A percentile compares a stretch with the other conserved stretches of the same genome.
These are phyloP conservation scores for Perkinsus marinus DNA, from an alignment of 169 alveolate genomes.

Conservation along the genomic window DNA sequence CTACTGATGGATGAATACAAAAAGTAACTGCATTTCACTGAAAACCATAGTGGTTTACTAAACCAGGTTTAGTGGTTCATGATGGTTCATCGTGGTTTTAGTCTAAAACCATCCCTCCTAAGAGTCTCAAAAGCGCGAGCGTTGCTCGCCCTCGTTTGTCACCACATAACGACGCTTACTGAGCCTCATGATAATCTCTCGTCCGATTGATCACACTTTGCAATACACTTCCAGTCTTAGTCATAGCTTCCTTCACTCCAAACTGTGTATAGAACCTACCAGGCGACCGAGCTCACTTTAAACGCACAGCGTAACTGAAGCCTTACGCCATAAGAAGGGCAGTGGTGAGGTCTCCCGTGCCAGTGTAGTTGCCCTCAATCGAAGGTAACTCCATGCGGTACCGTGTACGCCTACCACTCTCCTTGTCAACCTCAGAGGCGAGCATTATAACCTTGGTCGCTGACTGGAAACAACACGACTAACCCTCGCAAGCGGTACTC, in stretches of 20 bases:
- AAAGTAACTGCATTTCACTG: no score
- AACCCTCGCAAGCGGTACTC: slow-evolving; percentile 12
- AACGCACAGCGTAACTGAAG: neutral
- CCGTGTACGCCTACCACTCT: neutral
- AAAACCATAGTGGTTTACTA: no score
- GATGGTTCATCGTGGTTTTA: no score
- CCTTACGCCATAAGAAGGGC: neutral
- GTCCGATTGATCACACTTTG: neutral
- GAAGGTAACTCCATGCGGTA: neutral
- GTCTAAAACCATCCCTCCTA: no score
- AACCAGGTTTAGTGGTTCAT: no score
- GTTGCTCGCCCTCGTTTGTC: no score
- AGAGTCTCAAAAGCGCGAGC: no score
- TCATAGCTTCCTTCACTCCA: neutral
- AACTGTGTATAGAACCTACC: neutral
- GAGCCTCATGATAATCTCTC: neutral
- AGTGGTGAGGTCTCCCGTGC: slow-evolving; percentile 11
- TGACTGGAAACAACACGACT: slow-evolving; percentile 1
- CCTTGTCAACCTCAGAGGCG: neutral
- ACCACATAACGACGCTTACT: neutral
- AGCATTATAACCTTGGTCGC: neutral
- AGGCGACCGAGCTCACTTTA: neutral
- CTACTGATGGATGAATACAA: no score
- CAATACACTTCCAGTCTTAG: neutral
- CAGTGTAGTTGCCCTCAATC: neutral